Evolutionary conservation across 2,329 filamentous ascomycete species (phyloP).

Genomic region (Domatiomyces globalis): DNA sequence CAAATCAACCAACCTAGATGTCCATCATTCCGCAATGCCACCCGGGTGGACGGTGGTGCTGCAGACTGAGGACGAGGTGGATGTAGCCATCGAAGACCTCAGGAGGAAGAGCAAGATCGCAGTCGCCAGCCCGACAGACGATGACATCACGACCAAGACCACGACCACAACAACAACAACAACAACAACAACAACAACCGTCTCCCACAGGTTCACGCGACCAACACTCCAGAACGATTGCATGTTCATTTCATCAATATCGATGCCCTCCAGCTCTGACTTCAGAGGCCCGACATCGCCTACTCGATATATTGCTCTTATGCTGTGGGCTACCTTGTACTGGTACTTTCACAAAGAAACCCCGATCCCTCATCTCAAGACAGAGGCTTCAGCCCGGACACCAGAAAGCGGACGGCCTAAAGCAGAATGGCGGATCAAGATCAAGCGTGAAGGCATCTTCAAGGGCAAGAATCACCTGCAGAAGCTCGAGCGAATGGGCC

Average conservation of each 20-base stretch:
- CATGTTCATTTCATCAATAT: conserved; percentile 84
- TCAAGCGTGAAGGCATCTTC: conserved; percentile 78
- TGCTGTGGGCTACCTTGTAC: conserved; percentile 86
- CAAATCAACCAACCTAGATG: conserved; percentile 63
- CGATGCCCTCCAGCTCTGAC: conserved; percentile 64
- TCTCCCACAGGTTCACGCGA: conserved; percentile 47
- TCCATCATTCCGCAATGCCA: conserved; percentile 57
- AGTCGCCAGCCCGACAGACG: conserved; percentile 1
- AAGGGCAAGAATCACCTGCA: conserved; percentile 68
- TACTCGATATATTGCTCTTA: conserved; percentile 84
- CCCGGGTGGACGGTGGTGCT: conserved; percentile 83
- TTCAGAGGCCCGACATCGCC: conserved; percentile 68
- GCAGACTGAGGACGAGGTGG: conserved; percentile 48
- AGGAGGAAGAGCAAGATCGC: conserved; percentile 11
- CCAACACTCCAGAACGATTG: conserved; percentile 69
- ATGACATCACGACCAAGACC: conserved; percentile 8
- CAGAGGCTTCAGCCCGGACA: conserved; percentile 49
- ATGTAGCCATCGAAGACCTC: conserved; percentile 12
- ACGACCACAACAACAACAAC: too few species aligned
- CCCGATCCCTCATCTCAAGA: conserved; percentile 51
- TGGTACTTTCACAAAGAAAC: conserved; percentile 93
- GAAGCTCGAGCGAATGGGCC: conserved; percentile 85
- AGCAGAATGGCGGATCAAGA: conserved; percentile 74
- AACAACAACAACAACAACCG: too few species aligned
- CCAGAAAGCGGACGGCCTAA: conserved; percentile 57